Evolutionary conservation across 202 grass and related monocot genomes (phyloP), one percentile per base, ranked within the genome.

Genomic region (Zoysia matrella): DNA sequence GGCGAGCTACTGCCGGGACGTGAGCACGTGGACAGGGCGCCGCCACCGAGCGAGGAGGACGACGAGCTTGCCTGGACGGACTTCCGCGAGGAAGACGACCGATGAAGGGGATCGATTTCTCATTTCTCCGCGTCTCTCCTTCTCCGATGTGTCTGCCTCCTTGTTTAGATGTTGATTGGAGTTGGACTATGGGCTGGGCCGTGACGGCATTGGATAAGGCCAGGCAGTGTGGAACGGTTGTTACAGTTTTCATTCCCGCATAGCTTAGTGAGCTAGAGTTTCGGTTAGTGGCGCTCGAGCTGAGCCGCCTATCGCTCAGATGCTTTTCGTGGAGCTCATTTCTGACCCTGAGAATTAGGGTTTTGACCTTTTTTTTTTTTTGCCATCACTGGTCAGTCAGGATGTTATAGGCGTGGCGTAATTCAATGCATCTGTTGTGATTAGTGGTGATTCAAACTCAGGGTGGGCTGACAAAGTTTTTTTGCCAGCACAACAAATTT

Each of bases 241-340:
- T 36, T 36, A 36, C 30, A 36, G 30, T 1, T 36, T 36, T 36
- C 30, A 36, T 36, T 36, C 18, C 7, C 77, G 73, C 30, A 15
- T 56, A 61, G 11, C 54, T 77, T 14, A 48, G 48, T n/a, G 47
- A 41, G 46, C 11, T 90, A 86, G 79, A 84, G 88, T 86, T 86
- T 47, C 47, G 52, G 15, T 64, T 53, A 18, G 47, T 39, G 13
- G 18, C 14, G 74, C 47, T 40, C 15, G 55, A 50, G 56, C 60
- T 72, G 65, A 49, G 50, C 49, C 16, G 60, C 14, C 65, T 55
- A 43, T 9, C 68, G 58, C 61, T 80, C 5, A 45, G n/a, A 8
- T 75, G 56, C 48, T 60, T 64, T 39, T 55, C 15, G n/a, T 6
- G 7, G 36, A 44, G 11, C 83, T 47, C n/a, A 6, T 8, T 11